Evolutionary conservation across 2,329 filamentous ascomycete genomes (phyloP).

Genomic region (Hirsutella minnesotensis): DNA sequence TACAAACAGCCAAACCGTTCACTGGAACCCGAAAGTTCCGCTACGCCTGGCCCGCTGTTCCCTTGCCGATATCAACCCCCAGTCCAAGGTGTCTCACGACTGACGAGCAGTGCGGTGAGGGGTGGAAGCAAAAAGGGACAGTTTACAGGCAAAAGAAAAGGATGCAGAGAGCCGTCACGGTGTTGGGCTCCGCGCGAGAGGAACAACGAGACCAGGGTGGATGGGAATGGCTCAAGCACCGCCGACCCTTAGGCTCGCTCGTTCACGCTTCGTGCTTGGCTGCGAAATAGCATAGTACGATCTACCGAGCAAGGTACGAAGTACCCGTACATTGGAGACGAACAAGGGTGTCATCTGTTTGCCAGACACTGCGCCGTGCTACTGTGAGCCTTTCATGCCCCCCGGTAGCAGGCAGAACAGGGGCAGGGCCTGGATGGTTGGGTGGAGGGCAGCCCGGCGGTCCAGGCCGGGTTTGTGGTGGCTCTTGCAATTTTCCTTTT

Average conservation of each 20-base stretch:
- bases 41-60: not conserved
- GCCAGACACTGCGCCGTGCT: constrained; percentile 9
- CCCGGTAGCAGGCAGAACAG: constrained; percentile 3
- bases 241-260: constrained; percentile 1
- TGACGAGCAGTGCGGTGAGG: not conserved
- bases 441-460: constrained; percentile 6
- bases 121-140: not conserved
- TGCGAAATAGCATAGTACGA: too few relatives aligned
- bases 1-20: not conserved
- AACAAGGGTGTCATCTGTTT: constrained; percentile 7
- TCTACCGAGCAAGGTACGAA: too few relatives aligned
- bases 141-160: constrained; percentile 2
- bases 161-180: constrained; percentile 2
- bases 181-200: constrained; percentile 4
- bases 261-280: too few relatives aligned
- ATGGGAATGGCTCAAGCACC: constrained; percentile 1
- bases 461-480: constrained; percentile 6
- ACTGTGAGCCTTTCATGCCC: constrained; percentile 3
- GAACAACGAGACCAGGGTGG: constrained; percentile 3
- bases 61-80: constrained; percentile 1
- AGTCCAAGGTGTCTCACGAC: constrained; percentile 2
- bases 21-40: not conserved
- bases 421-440: constrained; percentile 8
- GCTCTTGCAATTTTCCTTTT: constrained; percentile 3
- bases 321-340: constrained; percentile 3